Percentiles rank a stretch among this genome's conserved stretches.
These are phyloP conservation scores for Pleodorina starrii DNA, from an alignment of 139 green algal species.

Conservation along the genomic window DNA sequence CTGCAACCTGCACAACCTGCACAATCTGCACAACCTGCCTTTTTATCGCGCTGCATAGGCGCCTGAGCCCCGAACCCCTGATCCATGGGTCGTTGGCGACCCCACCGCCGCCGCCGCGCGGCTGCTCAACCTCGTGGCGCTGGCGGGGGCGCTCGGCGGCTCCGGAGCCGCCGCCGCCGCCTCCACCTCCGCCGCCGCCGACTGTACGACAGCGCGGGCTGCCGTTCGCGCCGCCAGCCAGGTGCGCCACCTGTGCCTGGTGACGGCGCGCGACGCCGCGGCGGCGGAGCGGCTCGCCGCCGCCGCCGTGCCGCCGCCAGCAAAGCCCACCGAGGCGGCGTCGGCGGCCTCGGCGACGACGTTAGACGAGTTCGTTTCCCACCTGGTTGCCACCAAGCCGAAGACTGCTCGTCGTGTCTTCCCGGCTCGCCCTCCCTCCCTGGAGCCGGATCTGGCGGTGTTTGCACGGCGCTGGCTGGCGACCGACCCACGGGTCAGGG, in stretches of 20 bases:
- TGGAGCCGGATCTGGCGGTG: slow-evolving; percentile 17
- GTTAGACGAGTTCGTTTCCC: no score
- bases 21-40: no score
- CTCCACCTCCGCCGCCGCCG: background rate
- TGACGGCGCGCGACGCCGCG: background rate
- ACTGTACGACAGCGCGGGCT: background rate
- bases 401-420: no score
- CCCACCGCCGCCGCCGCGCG: background rate
- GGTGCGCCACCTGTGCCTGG: slow-evolving; percentile 6
- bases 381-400: no score
- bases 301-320: background rate
- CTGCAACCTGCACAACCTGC: no score
- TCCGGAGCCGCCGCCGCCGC: background rate
- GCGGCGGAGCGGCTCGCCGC: background rate
- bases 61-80: background rate
- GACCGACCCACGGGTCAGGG: background rate
- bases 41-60: background rate
- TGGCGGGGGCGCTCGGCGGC: background rate
- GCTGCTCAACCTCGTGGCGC: background rate
- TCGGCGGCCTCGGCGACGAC: background rate
- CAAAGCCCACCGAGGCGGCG: background rate
- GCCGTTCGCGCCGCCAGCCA: background rate
- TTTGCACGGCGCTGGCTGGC: slow-evolving; percentile 29
- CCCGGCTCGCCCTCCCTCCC: background rate
- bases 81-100: slow-evolving; percentile 6